A percentile compares a stretch with the other conserved stretches of the same genome.
Conservation (phyloP, 2,329 filamentous ascomycete species). For the Xylariaceae sp. region DNA sequence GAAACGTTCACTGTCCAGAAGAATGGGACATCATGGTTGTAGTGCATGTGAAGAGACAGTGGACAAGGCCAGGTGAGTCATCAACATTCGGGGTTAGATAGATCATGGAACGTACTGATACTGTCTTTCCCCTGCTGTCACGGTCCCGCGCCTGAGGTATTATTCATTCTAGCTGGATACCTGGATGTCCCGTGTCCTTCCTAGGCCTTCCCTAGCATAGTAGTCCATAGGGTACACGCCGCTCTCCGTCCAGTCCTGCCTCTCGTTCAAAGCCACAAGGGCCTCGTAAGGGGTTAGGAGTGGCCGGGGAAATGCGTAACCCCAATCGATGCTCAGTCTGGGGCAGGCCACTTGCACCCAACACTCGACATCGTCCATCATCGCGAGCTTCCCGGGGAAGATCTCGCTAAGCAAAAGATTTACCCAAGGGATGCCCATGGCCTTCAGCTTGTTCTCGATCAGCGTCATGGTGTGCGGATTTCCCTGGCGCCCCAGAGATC, state of each 20-base stretch:
- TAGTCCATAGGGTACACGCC: slow-evolving; percentile 97
- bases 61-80: too few relatives aligned
- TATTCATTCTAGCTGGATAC: slow-evolving; percentile 17
- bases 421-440: slow-evolving; percentile 71
- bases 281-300: slow-evolving; percentile 93
- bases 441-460: slow-evolving; percentile 71
- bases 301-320: slow-evolving; percentile 87
- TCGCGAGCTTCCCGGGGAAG: slow-evolving; percentile 87
- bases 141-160: background rate
- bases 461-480: slow-evolving; percentile 88
- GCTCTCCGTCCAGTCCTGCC: slow-evolving; percentile 63
- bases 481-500: slow-evolving; percentile 85
- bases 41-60: too few relatives aligned
- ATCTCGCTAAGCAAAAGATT: slow-evolving; percentile 90
- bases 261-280: slow-evolving; percentile 76
- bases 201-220: slow-evolving; percentile 86
- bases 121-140: too few relatives aligned
- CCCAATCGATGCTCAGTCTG: slow-evolving; percentile 97
- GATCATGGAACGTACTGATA: too few relatives aligned
- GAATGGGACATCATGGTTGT: too few relatives aligned
- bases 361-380: slow-evolving; percentile 91
- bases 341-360: slow-evolving; percentile 99
- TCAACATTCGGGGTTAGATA: too few relatives aligned
- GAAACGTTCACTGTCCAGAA: too few relatives aligned
- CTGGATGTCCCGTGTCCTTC: slow-evolving; percentile 57